Percentiles rank a stretch among this genome's conserved stretches.
Conservation (phyloP, 225 moss, liverwort and hornwort species). For the Physcomitrium patens region DNA sequence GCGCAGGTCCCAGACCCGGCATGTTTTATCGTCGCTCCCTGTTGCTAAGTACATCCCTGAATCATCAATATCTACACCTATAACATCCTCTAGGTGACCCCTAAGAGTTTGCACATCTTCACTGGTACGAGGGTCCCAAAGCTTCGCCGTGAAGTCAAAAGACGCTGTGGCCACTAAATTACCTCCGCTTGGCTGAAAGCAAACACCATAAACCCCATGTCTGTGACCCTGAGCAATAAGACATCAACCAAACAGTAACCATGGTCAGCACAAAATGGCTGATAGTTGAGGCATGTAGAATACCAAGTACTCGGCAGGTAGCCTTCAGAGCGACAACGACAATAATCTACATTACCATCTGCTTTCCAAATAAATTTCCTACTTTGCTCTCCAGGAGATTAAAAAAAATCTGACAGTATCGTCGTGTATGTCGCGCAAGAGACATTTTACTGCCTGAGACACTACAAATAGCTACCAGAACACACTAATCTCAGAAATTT, state of each 20-base stretch:
- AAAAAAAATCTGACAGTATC: no score
- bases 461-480: neutral
- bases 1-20: slow-evolving; percentile 96
- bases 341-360: no score
- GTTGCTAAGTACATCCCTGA: slow-evolving; percentile 92
- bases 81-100: slow-evolving; percentile 96
- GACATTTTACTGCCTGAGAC: neutral
- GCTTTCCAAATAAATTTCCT: no score
- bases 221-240: slow-evolving; percentile 76
- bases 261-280: neutral
- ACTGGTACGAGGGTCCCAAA: slow-evolving; percentile 94
- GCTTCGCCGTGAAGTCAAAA: slow-evolving; percentile 97
- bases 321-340: no score
- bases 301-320: no score
- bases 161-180: slow-evolving; percentile 96
- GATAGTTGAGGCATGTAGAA: no score
- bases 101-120: slow-evolving; percentile 93
- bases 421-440: no score
- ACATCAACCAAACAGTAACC: slow-evolving; percentile 12
- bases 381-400: no score
- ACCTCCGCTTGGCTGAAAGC: slow-evolving; percentile 89
- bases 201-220: slow-evolving; percentile 94
- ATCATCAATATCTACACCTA: slow-evolving; percentile 98
- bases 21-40: slow-evolving; percentile 98
- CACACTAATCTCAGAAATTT: neutral